Conservation (phyloP, 148 eudicot species). For the Nyssa sinensis region DNA sequence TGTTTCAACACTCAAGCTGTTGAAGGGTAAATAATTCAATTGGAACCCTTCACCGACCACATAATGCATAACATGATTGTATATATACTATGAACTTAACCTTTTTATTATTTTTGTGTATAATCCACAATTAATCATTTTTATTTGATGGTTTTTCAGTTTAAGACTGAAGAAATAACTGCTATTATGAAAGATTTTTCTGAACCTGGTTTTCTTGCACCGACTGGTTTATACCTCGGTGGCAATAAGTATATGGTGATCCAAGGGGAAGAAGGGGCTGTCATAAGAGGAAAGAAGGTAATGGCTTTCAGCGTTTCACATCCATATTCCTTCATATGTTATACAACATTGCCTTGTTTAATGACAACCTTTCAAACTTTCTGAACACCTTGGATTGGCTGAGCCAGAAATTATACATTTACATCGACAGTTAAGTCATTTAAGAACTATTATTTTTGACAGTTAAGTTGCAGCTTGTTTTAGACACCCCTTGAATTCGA, state of each 20-base stretch:
- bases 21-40: not conserved
- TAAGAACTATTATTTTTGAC: not conserved
- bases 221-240: conserved; percentile 58
- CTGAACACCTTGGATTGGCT: not conserved
- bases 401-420: not conserved
- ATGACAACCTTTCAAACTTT: not conserved
- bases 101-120: not conserved
- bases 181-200: conserved; percentile 45
- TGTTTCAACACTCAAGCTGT: not conserved
- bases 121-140: not conserved
- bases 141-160: conserved; percentile 23
- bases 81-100: not conserved
- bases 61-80: no score
- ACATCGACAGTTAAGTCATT: not conserved
- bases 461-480: not conserved
- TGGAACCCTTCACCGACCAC: not conserved
- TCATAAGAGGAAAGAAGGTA: conserved; percentile 68
- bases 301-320: not conserved
- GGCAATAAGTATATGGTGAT: conserved; percentile 71
- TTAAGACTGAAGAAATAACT: conserved; percentile 38
- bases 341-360: not conserved
- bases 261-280: conserved; percentile 60
- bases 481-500: not conserved
- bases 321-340: not conserved
- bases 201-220: conserved; percentile 66